phyloP scores from a whole-genome alignment of 2,329 filamentous ascomycete genomes.

The Dactylellina drechsleri region DNA sequence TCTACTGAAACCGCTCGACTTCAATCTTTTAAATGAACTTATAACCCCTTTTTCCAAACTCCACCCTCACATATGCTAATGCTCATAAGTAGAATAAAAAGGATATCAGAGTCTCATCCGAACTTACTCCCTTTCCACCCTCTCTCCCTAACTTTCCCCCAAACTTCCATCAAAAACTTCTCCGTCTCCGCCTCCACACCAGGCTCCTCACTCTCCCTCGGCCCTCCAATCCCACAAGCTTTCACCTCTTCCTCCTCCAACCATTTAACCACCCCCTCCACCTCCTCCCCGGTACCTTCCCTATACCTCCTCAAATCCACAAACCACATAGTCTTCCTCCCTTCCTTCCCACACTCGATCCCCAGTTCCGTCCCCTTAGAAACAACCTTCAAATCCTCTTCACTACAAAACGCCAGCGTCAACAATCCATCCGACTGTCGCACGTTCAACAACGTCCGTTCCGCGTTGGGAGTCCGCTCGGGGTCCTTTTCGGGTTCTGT shows the following conservation, averaged over 20 bases:
- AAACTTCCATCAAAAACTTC: constrained; percentile 32
- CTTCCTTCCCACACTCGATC: constrained; percentile 11
- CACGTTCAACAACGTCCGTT: constrained; percentile 39
- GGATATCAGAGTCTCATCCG: too few species aligned
- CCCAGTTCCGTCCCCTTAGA: constrained; percentile 41
- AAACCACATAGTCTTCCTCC: constrained; percentile 40
- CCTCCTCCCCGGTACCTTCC: constrained; percentile 26
- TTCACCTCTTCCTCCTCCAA: constrained; percentile 44
- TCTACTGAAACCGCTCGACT: too few species aligned
- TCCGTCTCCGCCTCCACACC: constrained; percentile 40
- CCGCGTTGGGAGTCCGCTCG: constrained; percentile 30
- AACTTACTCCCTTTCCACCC: constrained; percentile 29
- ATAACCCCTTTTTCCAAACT: too few species aligned
- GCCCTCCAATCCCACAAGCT: constrained; percentile 43
- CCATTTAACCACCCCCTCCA: constrained; percentile 40
- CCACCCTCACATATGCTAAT: too few species aligned
- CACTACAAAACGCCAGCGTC: constrained; percentile 37
- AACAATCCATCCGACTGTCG: constrained; percentile 44
- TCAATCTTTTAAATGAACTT: too few species aligned
- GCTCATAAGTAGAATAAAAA: too few species aligned
- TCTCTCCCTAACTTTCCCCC: constrained; percentile 38
- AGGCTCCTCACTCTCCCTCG: constrained; percentile 47
- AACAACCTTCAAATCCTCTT: constrained; percentile 17
- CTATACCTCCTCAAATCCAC: constrained; percentile 37
- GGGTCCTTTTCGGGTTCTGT: constrained; percentile 20